Conservation (phyloP, 345 rosid species). For the Murraya paniculata region DNA sequence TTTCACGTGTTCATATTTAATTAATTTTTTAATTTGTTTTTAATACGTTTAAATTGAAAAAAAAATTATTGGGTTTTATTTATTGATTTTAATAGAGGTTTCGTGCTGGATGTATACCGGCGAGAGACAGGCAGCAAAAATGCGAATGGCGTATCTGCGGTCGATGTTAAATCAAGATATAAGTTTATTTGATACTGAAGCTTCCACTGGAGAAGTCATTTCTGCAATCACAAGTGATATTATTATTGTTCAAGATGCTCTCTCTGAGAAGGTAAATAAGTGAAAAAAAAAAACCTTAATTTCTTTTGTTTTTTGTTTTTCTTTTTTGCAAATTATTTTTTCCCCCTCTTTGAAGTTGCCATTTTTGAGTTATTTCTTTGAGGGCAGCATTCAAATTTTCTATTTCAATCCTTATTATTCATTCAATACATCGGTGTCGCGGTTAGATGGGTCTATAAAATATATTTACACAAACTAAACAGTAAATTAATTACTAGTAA, state of each 20-base stretch:
- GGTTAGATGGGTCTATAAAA: not conserved
- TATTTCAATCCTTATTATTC: not conserved
- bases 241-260: slow-evolving; percentile 89
- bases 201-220: slow-evolving; percentile 90
- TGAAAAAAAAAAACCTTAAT: not conserved
- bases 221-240: slow-evolving; percentile 87
- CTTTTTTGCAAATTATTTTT: no score
- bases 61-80: not conserved
- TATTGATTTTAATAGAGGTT: slow-evolving; percentile 51
- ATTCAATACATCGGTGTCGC: not conserved
- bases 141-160: slow-evolving; percentile 88
- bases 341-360: no score
- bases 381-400: no score
- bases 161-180: slow-evolving; percentile 91
- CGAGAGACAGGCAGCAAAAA: slow-evolving; percentile 89
- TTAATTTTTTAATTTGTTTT: not conserved
- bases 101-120: slow-evolving; percentile 99
- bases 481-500: no score
- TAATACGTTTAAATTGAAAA: not conserved
- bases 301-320: not conserved
- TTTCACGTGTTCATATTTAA: not conserved
- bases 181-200: slow-evolving; percentile 82
- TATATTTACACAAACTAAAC: no score
- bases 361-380: no score
- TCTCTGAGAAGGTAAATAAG: slow-evolving; percentile 79